A percentile compares a stretch with the other conserved stretches of the same genome.
These are phyloP conservation scores for Castanea sativa DNA, from an alignment of 306 rosid genomes.

Conservation along the genomic window DNA sequence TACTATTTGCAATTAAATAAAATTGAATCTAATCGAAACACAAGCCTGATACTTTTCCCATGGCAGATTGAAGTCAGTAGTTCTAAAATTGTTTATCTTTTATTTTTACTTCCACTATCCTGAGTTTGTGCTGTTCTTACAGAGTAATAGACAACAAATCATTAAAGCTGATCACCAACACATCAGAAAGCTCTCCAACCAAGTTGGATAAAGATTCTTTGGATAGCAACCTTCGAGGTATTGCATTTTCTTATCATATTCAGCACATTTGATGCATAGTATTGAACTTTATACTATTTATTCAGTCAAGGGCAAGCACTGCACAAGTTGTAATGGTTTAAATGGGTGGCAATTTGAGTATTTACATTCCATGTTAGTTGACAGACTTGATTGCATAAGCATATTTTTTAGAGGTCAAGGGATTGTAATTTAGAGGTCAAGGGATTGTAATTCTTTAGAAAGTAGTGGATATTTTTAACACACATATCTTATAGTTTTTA, in stretches of 20 bases:
- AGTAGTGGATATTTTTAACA: too few species aligned
- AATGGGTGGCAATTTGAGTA: too few species aligned
- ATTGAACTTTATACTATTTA: background rate
- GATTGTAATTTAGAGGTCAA: too few species aligned
- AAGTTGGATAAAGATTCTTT: slow-evolving; percentile 45
- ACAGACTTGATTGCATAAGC: too few species aligned
- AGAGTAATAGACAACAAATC: slow-evolving; percentile 95
- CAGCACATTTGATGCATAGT: slow-evolving; percentile 16
- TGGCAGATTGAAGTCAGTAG: background rate
- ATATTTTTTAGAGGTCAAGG: too few species aligned
- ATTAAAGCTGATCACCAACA: slow-evolving; percentile 71
- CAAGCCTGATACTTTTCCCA: background rate
- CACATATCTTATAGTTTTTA: too few species aligned
- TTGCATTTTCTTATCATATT: slow-evolving; percentile 17
- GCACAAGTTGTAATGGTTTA: background rate
- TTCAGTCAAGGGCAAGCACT: background rate
- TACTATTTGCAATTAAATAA: background rate
- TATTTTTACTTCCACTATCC: slow-evolving; percentile 12
- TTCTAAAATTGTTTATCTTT: background rate
- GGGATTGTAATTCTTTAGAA: too few species aligned
- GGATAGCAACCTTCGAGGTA: slow-evolving; percentile 84
- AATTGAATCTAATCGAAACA: background rate
- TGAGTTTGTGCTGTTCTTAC: slow-evolving; percentile 33
- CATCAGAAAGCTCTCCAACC: slow-evolving; percentile 62
- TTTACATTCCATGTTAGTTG: too few species aligned